Percentiles rank a stretch among this genome's conserved stretches.
Evolutionary conservation across 2,329 filamentous ascomycete genomes (phyloP).

Genomic region (Tolypocladium guangdongense): DNA sequence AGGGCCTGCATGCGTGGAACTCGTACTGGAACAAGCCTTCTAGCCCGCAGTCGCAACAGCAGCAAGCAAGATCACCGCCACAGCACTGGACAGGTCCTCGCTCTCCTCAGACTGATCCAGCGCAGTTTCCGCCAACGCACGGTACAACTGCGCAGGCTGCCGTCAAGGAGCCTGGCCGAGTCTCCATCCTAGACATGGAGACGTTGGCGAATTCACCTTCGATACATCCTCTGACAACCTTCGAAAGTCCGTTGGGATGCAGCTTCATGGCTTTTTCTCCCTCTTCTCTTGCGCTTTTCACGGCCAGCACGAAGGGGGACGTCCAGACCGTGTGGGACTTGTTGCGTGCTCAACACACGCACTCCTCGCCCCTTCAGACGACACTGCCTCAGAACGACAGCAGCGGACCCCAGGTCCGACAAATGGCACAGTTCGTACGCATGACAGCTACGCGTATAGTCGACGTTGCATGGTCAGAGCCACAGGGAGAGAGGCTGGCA

Average conservation of each 20-base stretch:
- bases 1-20: constrained; percentile 67
- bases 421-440: constrained; percentile 79
- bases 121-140: constrained; percentile 66
- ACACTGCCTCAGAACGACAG: constrained; percentile 30
- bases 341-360: constrained; percentile 52
- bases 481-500: constrained; percentile 71
- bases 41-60: constrained; percentile 19
- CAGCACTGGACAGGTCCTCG: constrained; percentile 37
- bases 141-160: constrained; percentile 46
- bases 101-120: constrained; percentile 33
- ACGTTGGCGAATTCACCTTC: constrained; percentile 39
- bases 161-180: constrained; percentile 57
- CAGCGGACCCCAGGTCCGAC: constrained; percentile 55
- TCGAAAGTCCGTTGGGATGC: constrained; percentile 61
- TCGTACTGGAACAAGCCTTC: constrained; percentile 62
- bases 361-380: constrained; percentile 47
- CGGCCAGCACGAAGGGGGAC: constrained; percentile 74
- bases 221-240: constrained; percentile 58
- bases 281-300: constrained; percentile 62
- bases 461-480: constrained; percentile 78
- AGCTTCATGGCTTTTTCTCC: constrained; percentile 74
- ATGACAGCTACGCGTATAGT: constrained; percentile 88
- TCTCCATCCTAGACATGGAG: constrained; percentile 65
- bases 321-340: constrained; percentile 75
- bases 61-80: constrained; percentile 29